Conservation (phyloP, 2,329 filamentous ascomycete species). For the Paramyrothecium roridum region DNA sequence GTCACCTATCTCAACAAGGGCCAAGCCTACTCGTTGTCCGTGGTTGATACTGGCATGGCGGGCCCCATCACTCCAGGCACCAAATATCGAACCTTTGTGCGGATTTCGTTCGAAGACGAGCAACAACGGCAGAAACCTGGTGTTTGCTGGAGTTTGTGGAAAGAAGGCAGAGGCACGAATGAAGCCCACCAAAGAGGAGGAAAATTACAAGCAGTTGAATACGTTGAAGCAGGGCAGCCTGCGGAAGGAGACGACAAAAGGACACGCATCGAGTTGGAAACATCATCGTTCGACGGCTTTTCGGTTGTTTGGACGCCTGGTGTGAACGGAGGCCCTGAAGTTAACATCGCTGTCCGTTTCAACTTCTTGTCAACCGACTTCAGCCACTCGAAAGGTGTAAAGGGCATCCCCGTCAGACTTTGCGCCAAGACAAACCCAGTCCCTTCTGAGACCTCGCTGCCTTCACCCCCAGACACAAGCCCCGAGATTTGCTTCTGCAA, state of each 20-base stretch:
- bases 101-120: slow-evolving; percentile 97
- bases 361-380: slow-evolving; percentile 99
- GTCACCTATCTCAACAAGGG: slow-evolving; percentile 99
- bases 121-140: slow-evolving; percentile 82
- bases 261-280: slow-evolving; percentile 68
- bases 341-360: slow-evolving; percentile 87
- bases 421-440: slow-evolving; percentile 84
- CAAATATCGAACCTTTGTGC: slow-evolving; percentile 84
- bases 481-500: slow-evolving; percentile 90
- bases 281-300: slow-evolving; percentile 88
- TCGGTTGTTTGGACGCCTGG: slow-evolving; percentile 84
- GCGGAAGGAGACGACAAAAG: slow-evolving; percentile 62
- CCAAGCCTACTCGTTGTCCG: slow-evolving; percentile 84
- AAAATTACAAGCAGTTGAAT: slow-evolving; percentile 91
- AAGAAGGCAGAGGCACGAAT: slow-evolving; percentile 91
- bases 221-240: slow-evolving; percentile 66
- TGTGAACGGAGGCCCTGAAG: slow-evolving; percentile 66
- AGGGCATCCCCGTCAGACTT: slow-evolving; percentile 89
- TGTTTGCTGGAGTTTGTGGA: slow-evolving; percentile 86
- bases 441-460: slow-evolving; percentile 46
- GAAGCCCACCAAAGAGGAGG: slow-evolving; percentile 93
- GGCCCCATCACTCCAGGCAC: slow-evolving; percentile 57
- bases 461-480: slow-evolving; percentile 35
- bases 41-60: slow-evolving; percentile 71
- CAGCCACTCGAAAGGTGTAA: slow-evolving; percentile 97